Evolutionary conservation across 345 rosid genomes (phyloP).

Genomic region (Gossypium longicalyx): DNA sequence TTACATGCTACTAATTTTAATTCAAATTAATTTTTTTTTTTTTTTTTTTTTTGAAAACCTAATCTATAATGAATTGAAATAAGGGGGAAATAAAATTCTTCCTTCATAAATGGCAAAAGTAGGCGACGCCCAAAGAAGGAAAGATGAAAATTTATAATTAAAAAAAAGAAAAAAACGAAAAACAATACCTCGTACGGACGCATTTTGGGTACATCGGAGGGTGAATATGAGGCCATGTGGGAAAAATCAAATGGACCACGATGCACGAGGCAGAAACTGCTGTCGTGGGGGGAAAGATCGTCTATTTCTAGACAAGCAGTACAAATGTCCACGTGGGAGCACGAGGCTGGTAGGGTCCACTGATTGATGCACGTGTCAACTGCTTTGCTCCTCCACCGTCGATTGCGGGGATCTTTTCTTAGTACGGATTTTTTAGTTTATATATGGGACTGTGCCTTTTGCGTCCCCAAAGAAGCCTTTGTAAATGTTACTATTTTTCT

Average conservation of each 20-base stretch:
- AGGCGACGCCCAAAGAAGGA: slow-evolving; percentile 11
- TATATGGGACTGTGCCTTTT: neutral
- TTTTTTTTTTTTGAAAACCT: too few species aligned
- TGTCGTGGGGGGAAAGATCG: neutral
- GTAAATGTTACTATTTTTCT: neutral
- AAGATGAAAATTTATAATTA: too few species aligned
- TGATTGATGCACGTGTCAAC: slow-evolving; percentile 3
- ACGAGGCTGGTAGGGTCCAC: slow-evolving; percentile 9
- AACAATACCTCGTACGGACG: neutral
- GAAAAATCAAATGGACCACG: neutral
- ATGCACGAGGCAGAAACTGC: neutral
- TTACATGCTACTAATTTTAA: neutral
- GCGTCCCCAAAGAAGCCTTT: neutral
- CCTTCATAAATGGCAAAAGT: slow-evolving; percentile 9
- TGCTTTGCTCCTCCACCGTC: neutral
- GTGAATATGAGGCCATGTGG: neutral
- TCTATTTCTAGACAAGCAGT: slow-evolving; percentile 11
- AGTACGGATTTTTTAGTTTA: neutral
- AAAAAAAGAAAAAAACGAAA: too few species aligned
- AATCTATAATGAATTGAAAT: too few species aligned
- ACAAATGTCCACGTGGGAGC: slow-evolving; percentile 15
- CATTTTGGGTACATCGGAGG: neutral
- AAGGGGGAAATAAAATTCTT: neutral
- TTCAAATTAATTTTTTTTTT: neutral
- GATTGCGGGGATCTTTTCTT: slow-evolving; percentile 9